phyloP scores from a whole-genome alignment of 2,329 filamentous ascomycete species.

The Penicillium sp. region DNA sequence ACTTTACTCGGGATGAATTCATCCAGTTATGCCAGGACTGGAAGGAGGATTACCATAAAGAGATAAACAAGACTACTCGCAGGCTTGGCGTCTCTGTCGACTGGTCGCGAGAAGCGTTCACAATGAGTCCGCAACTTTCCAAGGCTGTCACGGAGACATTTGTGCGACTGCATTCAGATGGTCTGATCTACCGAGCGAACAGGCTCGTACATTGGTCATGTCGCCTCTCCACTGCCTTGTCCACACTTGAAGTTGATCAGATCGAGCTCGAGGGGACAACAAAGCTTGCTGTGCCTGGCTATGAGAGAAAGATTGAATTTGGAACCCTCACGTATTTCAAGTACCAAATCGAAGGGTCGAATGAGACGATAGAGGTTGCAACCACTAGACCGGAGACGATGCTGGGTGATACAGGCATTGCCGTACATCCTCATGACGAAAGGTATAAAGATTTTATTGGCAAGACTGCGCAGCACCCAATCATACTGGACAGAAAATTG shows the following conservation, averaged over 20 bases:
- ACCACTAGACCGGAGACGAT: slow-evolving; percentile 94
- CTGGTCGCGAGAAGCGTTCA: slow-evolving; percentile 92
- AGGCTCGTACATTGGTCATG: slow-evolving; percentile 96
- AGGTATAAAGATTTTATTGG: slow-evolving; percentile 87
- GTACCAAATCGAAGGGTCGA: slow-evolving; percentile 80
- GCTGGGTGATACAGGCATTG: slow-evolving; percentile 91
- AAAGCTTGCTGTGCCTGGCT: slow-evolving; percentile 86
- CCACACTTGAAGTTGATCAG: slow-evolving; percentile 91
- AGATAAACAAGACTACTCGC: slow-evolving; percentile 82
- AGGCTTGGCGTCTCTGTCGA: slow-evolving; percentile 90
- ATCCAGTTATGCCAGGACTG: slow-evolving; percentile 83
- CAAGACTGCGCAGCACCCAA: slow-evolving; percentile 84
- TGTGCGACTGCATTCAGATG: slow-evolving; percentile 86
- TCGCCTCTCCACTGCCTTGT: slow-evolving; percentile 84
- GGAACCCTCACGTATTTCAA: slow-evolving; percentile 89
- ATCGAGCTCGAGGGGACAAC: slow-evolving; percentile 87
- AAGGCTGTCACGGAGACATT: slow-evolving; percentile 88
- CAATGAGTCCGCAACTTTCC: slow-evolving; percentile 85
- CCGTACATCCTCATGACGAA: slow-evolving; percentile 84
- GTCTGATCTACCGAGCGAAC: slow-evolving; percentile 90
- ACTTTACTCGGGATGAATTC: slow-evolving; percentile 78
- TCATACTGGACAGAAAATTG: slow-evolving; percentile 73
- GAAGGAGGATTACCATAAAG: slow-evolving; percentile 91
- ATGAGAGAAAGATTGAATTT: slow-evolving; percentile 95
- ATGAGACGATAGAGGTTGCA: slow-evolving; percentile 85